Conservation (phyloP, 129 eudicot species). For the Glebionis coronaria region DNA sequence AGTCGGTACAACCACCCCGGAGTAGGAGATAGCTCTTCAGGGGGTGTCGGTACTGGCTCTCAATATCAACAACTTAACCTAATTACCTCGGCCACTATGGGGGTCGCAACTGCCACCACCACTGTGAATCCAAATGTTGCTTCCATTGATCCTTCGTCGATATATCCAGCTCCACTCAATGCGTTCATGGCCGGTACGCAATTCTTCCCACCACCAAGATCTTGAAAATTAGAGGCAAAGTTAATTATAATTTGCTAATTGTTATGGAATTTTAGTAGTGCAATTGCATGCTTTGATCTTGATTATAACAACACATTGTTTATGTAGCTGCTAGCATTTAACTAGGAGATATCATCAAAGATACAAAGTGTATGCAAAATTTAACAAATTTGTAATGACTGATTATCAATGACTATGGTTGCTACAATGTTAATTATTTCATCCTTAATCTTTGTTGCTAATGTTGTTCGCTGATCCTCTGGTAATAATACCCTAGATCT, state of each 20-base stretch:
- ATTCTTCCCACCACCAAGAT: slow-evolving; percentile 85
- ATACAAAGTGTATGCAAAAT: slow-evolving; percentile 25
- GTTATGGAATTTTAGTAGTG: slow-evolving; percentile 16
- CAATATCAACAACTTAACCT: slow-evolving; percentile 49
- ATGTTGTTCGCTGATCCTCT: neutral
- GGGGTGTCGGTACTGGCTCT: slow-evolving; percentile 36
- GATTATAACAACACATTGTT: slow-evolving; percentile 24
- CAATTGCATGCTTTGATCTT: slow-evolving; percentile 28
- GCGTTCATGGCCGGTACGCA: slow-evolving; percentile 97
- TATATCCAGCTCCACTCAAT: slow-evolving; percentile 73
- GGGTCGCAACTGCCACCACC: slow-evolving; percentile 21
- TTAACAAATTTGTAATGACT: slow-evolving; percentile 23
- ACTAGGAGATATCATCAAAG: slow-evolving; percentile 22
- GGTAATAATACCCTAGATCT: too few relatives aligned
- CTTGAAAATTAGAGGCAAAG: slow-evolving; percentile 28
- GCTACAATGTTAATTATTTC: slow-evolving; percentile 26
- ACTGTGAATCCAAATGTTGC: slow-evolving; percentile 31
- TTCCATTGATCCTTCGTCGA: slow-evolving; percentile 54
- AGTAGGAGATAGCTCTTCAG: slow-evolving; percentile 20
- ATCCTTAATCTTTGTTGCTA: neutral
- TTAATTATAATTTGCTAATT: neutral
- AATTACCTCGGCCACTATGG: slow-evolving; percentile 35
- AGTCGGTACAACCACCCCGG: slow-evolving; percentile 21
- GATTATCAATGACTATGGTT: slow-evolving; percentile 10
- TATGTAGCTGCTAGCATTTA: slow-evolving; percentile 33